These are phyloP conservation scores for Ceriops zippeliana DNA, from an alignment of 345 rosid species.

Conservation along the genomic window DNA sequence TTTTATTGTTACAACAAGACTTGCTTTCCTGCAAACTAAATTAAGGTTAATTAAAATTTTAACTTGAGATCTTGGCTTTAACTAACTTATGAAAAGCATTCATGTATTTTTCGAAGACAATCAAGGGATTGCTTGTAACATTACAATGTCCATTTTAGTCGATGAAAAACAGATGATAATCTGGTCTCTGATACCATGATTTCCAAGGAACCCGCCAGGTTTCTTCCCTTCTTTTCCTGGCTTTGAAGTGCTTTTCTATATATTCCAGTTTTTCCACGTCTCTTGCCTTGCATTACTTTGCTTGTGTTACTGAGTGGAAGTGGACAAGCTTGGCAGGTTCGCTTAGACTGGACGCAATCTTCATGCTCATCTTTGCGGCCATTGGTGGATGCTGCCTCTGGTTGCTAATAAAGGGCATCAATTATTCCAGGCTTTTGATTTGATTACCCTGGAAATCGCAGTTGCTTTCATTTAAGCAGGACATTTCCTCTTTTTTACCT, in stretches of 20 bases:
- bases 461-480: not conserved
- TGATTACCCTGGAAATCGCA: not conserved
- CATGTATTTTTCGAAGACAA: too few relatives aligned
- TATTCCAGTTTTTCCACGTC: not conserved
- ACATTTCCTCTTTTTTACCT: not conserved
- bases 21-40: too few relatives aligned
- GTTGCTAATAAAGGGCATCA: not conserved
- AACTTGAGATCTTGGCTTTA: too few relatives aligned
- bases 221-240: not conserved
- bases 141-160: not conserved
- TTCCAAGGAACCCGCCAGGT: not conserved
- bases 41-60: too few relatives aligned
- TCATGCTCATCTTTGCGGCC: not conserved
- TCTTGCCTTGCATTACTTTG: not conserved
- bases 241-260: not conserved
- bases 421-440: not conserved
- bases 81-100: too few relatives aligned
- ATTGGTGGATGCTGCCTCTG: not conserved
- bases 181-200: not conserved
- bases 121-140: too few relatives aligned
- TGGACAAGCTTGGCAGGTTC: not conserved
- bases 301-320: not conserved
- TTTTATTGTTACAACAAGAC: too few relatives aligned
- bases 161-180: not conserved
- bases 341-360: not conserved